phyloP scores from a whole-genome alignment of 179 eudicot genomes.

The Heliamphora pulchella region DNA sequence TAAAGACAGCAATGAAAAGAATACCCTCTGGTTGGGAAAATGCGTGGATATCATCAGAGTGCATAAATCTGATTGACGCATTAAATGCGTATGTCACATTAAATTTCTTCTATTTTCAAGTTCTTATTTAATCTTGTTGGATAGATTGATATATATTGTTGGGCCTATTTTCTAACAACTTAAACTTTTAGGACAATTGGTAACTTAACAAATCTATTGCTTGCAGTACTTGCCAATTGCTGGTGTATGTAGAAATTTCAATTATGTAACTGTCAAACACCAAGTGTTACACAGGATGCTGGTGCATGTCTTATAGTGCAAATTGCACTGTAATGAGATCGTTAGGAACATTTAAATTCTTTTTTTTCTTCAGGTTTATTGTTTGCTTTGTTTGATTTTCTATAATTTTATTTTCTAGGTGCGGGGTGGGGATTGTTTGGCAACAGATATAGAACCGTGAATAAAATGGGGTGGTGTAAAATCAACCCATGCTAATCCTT shows the following conservation, averaged over 20 bases:
- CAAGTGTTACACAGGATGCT: background rate
- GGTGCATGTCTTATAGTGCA: background rate
- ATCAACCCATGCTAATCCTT: background rate
- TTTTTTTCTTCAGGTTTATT: background rate
- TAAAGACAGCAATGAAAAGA: constrained; percentile 73
- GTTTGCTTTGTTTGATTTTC: background rate
- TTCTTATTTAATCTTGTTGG: background rate
- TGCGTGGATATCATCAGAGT: constrained; percentile 80
- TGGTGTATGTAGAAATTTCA: background rate
- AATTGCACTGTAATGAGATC: background rate
- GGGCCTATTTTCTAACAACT: too few species aligned
- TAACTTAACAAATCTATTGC: background rate
- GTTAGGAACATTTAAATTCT: background rate
- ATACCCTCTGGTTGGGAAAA: constrained; percentile 60
- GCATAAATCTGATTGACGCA: constrained; percentile 56
- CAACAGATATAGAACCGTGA: background rate
- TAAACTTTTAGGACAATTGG: too few species aligned
- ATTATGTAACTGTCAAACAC: background rate
- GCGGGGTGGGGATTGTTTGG: background rate
- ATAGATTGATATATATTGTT: too few species aligned
- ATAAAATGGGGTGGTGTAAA: background rate
- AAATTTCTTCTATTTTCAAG: background rate
- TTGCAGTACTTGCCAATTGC: constrained; percentile 1
- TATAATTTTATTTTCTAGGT: background rate
- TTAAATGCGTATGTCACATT: constrained; percentile 62